These are phyloP conservation scores for Blastobotrys mokoenaii DNA, from an alignment of 805 yeast genomes.

Conservation along the genomic window DNA sequence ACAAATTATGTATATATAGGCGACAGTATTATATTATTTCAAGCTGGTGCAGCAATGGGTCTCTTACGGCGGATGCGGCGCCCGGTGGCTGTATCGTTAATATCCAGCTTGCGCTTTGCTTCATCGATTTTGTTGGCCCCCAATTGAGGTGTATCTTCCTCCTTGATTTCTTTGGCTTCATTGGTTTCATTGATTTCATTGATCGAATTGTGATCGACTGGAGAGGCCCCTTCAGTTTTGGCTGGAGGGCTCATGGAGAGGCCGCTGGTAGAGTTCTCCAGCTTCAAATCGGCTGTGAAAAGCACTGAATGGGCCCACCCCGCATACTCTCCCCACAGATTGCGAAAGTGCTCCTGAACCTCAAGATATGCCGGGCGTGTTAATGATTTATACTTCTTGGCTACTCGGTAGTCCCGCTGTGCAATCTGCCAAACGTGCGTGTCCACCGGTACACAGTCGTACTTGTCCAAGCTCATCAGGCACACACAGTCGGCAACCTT, in stretches of 20 bases:
- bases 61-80: background rate
- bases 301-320: slow-evolving; percentile 99
- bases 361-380: slow-evolving; percentile 44
- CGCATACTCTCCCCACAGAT: slow-evolving; percentile 82
- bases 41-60: background rate
- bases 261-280: too few relatives aligned
- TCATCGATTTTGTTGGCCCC: too few relatives aligned
- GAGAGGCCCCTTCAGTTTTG: too few relatives aligned
- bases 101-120: background rate
- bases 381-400: slow-evolving; percentile 35
- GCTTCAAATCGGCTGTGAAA: slow-evolving; percentile 67
- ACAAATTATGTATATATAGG: too few relatives aligned
- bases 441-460: slow-evolving; percentile 87
- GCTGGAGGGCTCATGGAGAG: too few relatives aligned
- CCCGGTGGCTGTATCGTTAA: background rate
- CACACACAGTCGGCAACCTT: slow-evolving; percentile 97
- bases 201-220: too few relatives aligned
- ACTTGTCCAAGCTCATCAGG: slow-evolving; percentile 81
- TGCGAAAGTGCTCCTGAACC: slow-evolving; percentile 51
- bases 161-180: too few relatives aligned
- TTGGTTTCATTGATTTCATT: too few relatives aligned
- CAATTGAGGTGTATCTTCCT: too few relatives aligned
- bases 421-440: slow-evolving; percentile 93
- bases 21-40: too few relatives aligned
- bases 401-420: slow-evolving; percentile 63